These are phyloP conservation scores for Leccinum fibrillosum DNA, from an alignment of 768 basidiomycete genomes.

Conservation along the genomic window DNA sequence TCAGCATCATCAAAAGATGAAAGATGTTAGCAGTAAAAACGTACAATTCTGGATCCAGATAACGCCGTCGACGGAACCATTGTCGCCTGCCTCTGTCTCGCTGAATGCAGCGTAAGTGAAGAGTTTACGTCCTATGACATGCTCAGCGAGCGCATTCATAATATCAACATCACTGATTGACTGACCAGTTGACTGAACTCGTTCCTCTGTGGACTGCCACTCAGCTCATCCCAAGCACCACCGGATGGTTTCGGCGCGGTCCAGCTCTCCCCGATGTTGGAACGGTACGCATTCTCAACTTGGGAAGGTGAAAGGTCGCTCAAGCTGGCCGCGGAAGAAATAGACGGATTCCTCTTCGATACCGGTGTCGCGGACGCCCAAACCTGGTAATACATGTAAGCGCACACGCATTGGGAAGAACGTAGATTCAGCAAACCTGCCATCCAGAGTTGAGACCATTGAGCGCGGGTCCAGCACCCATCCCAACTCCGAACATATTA, in stretches of 20 bases:
- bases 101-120: conserved; percentile 42
- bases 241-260: conserved; percentile 46
- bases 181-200: conserved; percentile 49
- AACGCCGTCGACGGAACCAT: conserved; percentile 37
- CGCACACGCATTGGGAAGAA: conserved; percentile 4
- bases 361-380: conserved; percentile 52
- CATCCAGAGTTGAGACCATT: conserved; percentile 60
- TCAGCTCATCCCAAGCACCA: conserved; percentile 60
- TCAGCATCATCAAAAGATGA: conserved; percentile 20
- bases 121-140: conserved; percentile 39
- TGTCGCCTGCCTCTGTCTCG: conserved; percentile 45
- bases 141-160: conserved; percentile 10
- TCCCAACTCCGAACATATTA: conserved; percentile 53
- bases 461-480: conserved; percentile 44
- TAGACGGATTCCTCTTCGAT: conserved; percentile 58
- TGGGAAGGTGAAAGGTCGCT: conserved; percentile 47
- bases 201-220: conserved; percentile 46
- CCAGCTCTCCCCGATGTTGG: conserved; percentile 51
- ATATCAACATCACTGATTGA: conserved; percentile 7
- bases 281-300: conserved; percentile 45
- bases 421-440: conserved; percentile 48
- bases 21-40: conserved; percentile 7
- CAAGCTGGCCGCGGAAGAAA: conserved; percentile 54
- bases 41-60: conserved; percentile 40
- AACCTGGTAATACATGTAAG: conserved; percentile 39